Conservation (phyloP, 1,284 basidiomycete genomes). For the Singerocomus inundabilis region DNA sequence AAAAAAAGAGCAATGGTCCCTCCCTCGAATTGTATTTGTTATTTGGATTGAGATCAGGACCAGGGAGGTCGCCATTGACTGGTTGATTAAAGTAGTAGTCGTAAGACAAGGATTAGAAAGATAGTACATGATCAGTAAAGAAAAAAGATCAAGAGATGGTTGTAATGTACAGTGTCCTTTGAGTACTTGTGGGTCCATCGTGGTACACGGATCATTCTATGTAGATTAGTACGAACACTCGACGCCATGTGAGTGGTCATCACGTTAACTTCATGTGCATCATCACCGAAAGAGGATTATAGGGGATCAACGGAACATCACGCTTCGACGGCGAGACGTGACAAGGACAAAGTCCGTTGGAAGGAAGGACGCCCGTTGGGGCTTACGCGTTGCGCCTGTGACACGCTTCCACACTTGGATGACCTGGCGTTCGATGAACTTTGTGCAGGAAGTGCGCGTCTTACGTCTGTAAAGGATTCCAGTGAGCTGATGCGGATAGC, state of each 20-base stretch:
- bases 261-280: slow-evolving; percentile 7
- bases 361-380: slow-evolving; percentile 50
- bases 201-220: slow-evolving; percentile 11
- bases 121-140: not conserved
- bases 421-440: slow-evolving; percentile 55
- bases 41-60: not conserved
- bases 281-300: slow-evolving; percentile 3
- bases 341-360: slow-evolving; percentile 61
- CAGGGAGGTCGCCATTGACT: not conserved
- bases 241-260: slow-evolving; percentile 4
- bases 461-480: slow-evolving; percentile 16
- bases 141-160: not conserved
- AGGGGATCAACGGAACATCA: slow-evolving; percentile 30
- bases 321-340: slow-evolving; percentile 52
- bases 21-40: not conserved
- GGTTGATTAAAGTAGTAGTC: not conserved
- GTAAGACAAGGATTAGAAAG: slow-evolving; percentile 5
- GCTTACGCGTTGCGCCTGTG: slow-evolving; percentile 51
- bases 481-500: not conserved
- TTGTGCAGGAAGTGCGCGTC: slow-evolving; percentile 39
- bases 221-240: slow-evolving; percentile 8
- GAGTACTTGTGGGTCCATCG: slow-evolving; percentile 4
- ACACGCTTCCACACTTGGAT: slow-evolving; percentile 60
- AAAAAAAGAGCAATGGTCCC: not conserved
- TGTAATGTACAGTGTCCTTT: slow-evolving; percentile 11